phyloP scores from a whole-genome alignment of 805 yeast species.

The Ogataea thermomethanolica region DNA sequence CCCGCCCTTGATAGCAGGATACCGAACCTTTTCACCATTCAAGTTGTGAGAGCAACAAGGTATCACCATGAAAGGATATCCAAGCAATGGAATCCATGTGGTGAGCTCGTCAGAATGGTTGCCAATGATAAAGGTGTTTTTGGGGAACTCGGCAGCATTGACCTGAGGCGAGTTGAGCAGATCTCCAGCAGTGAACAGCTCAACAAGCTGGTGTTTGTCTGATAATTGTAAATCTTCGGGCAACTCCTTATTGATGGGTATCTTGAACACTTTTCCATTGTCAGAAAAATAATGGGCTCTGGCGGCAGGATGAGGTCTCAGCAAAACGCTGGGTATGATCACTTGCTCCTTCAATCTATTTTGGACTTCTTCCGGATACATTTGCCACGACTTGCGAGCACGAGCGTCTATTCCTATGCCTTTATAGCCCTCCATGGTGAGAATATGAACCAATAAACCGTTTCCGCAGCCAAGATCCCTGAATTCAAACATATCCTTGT shows the following conservation, averaged over 20 bases:
- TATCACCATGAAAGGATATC: slow-evolving; percentile 83
- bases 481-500: slow-evolving; percentile 54
- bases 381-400: slow-evolving; percentile 80
- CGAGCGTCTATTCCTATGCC: slow-evolving; percentile 92
- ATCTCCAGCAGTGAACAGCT: slow-evolving; percentile 51
- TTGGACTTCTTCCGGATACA: slow-evolving; percentile 66
- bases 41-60: slow-evolving; percentile 94
- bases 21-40: slow-evolving; percentile 71
- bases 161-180: slow-evolving; percentile 51
- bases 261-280: slow-evolving; percentile 60
- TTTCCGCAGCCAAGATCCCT: slow-evolving; percentile 95
- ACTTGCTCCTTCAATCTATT: slow-evolving; percentile 65
- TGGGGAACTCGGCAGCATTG: slow-evolving; percentile 63
- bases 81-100: slow-evolving; percentile 89
- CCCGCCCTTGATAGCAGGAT: slow-evolving; percentile 40
- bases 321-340: slow-evolving; percentile 70
- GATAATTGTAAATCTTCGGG: slow-evolving; percentile 19
- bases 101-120: slow-evolving; percentile 95
- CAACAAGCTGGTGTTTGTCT: slow-evolving; percentile 42
- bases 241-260: slow-evolving; percentile 37
- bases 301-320: slow-evolving; percentile 68
- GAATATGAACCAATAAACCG: slow-evolving; percentile 75
- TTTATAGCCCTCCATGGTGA: slow-evolving; percentile 71
- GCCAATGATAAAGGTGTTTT: slow-evolving; percentile 79
- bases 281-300: slow-evolving; percentile 51